Base-by-base conservation (phyloP, 2,329 filamentous ascomycete genomes). In the Stachybotrys chlorohalonatus region DNA sequence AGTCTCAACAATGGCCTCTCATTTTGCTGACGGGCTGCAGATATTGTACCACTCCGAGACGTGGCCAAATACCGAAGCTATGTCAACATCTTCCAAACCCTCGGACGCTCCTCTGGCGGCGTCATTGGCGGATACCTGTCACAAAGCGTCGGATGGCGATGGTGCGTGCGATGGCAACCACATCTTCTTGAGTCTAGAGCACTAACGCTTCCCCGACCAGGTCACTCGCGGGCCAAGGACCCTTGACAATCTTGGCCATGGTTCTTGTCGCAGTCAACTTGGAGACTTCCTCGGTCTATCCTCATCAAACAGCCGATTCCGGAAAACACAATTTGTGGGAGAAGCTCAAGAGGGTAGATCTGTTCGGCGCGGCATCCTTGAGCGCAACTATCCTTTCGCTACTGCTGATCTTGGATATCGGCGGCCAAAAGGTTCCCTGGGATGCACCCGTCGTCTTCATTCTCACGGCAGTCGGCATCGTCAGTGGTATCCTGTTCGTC, bases 61-160 rank as follows among this genome's bases (percentile, higher is more conserved):
- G 49, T 51, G 5, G 49, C 49, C 11, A 30, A 50, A 7, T 54
- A 53, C 15, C 47, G 55, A 6, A 48, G 45, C 17, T 56, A 56
- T 6, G 51, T 54, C 16, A 56, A 56, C 39, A 13, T 56, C 11
- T 51, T 53, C 2, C 50, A 47, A 13, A 56, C 55, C 7, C 49
- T 47, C 2, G 55, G 50, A 6, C 51, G 55, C 9, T 53, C 53
- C 5, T 31, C 54, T 7, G 55, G 55, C 6, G 55, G 55, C 3
- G 53, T 53, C 7, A 45, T 56, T 6, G 55, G 55, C 7, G 53
- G 55, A 11, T 56, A 53, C 50, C 39, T 56, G 31, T 36, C 55
- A 7, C 52, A 51, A 24, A 51, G 16, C 31, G 42, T 56, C 16
- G 55, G 55, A 11, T 56, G 55, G 55, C 53, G 55, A 30, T 56